phyloP scores from a whole-genome alignment of 2,329 filamentous ascomycete species.

The Talaromyces marneffei region DNA sequence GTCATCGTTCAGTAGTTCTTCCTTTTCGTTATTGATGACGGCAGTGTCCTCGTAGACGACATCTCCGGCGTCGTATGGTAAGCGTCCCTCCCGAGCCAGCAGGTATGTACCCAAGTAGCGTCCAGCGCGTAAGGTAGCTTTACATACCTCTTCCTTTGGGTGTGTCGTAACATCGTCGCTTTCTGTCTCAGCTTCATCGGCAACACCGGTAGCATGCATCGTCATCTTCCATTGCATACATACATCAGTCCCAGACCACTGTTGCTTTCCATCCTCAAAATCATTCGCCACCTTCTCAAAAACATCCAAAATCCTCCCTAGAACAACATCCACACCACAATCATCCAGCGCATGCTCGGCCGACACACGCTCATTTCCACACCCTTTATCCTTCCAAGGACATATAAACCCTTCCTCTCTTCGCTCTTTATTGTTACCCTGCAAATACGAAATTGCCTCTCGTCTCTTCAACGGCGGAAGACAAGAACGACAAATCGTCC shows the following conservation, averaged over 20 bases:
- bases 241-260: neutral
- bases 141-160: neutral
- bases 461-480: constrained; percentile 62
- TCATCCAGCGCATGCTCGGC: constrained; percentile 71
- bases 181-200: neutral
- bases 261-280: constrained; percentile 11
- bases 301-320: constrained; percentile 64
- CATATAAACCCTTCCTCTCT: constrained; percentile 68
- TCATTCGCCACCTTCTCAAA: constrained; percentile 38
- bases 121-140: constrained; percentile 47
- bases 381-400: constrained; percentile 43
- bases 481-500: constrained; percentile 69
- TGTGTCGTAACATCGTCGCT: neutral
- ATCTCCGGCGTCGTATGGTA: constrained; percentile 52
- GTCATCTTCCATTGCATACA: constrained; percentile 2
- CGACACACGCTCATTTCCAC: constrained; percentile 46
- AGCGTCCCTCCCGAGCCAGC: constrained; percentile 56
- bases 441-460: constrained; percentile 71
- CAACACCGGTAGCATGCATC: neutral
- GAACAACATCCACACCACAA: constrained; percentile 68
- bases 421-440: constrained; percentile 31
- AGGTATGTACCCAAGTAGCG: constrained; percentile 61
- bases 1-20: constrained; percentile 17
- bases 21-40: constrained; percentile 24
- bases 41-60: constrained; percentile 42